phyloP scores from a whole-genome alignment of 305 asterid species.

The Fraxinus platypoda region DNA sequence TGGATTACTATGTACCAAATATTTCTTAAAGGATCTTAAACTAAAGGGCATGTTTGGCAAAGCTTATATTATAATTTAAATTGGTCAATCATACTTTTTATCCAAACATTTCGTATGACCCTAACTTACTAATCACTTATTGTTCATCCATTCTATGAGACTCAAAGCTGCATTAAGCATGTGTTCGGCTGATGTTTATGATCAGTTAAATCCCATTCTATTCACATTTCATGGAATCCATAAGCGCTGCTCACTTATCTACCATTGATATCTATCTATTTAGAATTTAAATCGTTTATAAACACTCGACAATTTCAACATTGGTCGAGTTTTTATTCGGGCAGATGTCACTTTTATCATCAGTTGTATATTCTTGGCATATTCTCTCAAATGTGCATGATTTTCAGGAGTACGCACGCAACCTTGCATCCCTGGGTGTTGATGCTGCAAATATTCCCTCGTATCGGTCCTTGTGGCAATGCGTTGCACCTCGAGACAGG shows the following conservation, averaged over 20 bases:
- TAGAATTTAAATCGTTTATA: not conserved
- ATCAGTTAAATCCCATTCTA: not conserved
- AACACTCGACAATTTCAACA: not conserved
- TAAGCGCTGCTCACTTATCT: not conserved
- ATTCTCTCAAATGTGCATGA: constrained; percentile 11
- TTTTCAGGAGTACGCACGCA: constrained; percentile 86
- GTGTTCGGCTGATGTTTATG: not conserved
- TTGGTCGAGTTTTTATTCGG: not conserved
- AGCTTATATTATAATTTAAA: not conserved
- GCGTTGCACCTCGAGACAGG: constrained; percentile 80
- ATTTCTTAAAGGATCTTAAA: not conserved
- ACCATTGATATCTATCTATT: not conserved
- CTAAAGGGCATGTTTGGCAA: not conserved
- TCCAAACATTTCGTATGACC: not conserved
- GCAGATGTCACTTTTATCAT: not conserved
- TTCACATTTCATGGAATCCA: not conserved
- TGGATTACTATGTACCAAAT: not conserved
- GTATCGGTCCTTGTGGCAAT: constrained; percentile 81
- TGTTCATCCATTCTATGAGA: not conserved
- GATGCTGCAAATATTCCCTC: constrained; percentile 62
- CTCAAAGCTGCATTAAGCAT: not conserved
- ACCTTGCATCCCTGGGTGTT: constrained; percentile 73
- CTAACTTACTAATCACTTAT: not conserved
- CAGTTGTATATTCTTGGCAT: not conserved
- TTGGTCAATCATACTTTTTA: not conserved